These are phyloP conservation scores for Flueggea neowawraea DNA, from an alignment of 441 rosid species.

Conservation along the genomic window DNA sequence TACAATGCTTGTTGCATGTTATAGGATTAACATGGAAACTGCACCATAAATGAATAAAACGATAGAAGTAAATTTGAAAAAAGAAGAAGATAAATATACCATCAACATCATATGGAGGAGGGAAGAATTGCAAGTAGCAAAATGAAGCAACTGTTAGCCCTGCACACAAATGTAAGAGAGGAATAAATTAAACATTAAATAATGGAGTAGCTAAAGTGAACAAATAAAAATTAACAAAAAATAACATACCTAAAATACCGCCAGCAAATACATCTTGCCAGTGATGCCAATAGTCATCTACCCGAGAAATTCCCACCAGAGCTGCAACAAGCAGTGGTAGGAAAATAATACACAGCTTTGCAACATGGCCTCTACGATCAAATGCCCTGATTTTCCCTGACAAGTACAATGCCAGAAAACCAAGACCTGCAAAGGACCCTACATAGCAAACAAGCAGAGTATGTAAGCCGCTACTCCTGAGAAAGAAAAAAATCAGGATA, in stretches of 20 bases:
- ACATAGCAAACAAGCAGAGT: conserved; percentile 25
- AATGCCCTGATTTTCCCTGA: conserved; percentile 79
- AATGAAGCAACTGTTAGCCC: conserved; percentile 61
- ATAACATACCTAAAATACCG: conserved; percentile 56
- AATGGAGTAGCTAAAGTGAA: conserved; percentile 2
- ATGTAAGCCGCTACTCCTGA: conserved; percentile 1
- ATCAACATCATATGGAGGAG: conserved; percentile 68
- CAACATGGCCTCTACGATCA: conserved; percentile 79
- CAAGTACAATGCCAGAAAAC: conserved; percentile 65
- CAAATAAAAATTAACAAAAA: neutral
- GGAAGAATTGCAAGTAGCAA: conserved; percentile 90
- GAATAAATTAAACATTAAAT: neutral
- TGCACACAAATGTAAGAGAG: conserved; percentile 20
- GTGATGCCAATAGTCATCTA: conserved; percentile 98
- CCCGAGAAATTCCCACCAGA: conserved; percentile 73
- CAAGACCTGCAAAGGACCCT: conserved; percentile 97
- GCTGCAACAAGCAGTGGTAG: conserved; percentile 74
- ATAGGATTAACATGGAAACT: too few relatives aligned
- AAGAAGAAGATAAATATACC: conserved; percentile 36
- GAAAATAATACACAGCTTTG: conserved; percentile 75
- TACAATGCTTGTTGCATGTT: too few relatives aligned
- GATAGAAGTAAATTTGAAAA: too few relatives aligned
- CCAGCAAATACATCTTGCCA: conserved; percentile 95
- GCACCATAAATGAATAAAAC: too few relatives aligned
- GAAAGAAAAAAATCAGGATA: neutral